Conservation (phyloP, 2,329 filamentous ascomycete species). For the Venturia nashicola region DNA sequence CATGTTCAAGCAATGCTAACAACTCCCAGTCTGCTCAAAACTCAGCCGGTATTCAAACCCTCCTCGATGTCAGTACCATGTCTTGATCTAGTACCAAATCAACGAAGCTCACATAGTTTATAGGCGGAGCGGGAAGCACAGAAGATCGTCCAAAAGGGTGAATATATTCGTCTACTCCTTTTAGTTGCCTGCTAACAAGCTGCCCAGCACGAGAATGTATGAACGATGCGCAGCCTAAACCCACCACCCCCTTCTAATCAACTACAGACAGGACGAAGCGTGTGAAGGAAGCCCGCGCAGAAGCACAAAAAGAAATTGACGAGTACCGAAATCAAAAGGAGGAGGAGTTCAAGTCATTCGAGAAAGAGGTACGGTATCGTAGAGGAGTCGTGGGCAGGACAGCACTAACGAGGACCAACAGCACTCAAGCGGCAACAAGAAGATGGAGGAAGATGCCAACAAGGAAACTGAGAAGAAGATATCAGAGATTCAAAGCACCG, state of each 20-base stretch:
- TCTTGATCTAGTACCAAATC: not conserved
- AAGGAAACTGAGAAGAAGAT: slow-evolving; percentile 74
- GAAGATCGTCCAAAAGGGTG: slow-evolving; percentile 97
- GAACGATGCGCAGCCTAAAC: slow-evolving; percentile 12
- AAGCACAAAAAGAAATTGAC: slow-evolving; percentile 96
- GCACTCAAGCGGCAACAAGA: slow-evolving; percentile 86
- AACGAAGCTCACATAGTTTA: slow-evolving; percentile 10
- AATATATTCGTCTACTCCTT: slow-evolving; percentile 16
- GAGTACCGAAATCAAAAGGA: slow-evolving; percentile 85
- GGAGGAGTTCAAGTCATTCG: slow-evolving; percentile 87
- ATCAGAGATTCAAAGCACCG: slow-evolving; percentile 67
- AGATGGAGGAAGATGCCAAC: slow-evolving; percentile 57
- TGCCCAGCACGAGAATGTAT: slow-evolving; percentile 73
- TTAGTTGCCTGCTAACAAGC: slow-evolving; percentile 13
- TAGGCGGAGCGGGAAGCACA: slow-evolving; percentile 96
- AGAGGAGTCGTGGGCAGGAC: not conserved
- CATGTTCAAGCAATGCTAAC: not conserved
- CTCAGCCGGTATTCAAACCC: slow-evolving; percentile 94
- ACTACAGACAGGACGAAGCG: slow-evolving; percentile 77
- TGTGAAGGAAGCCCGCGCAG: slow-evolving; percentile 89
- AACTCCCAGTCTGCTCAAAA: slow-evolving; percentile 79
- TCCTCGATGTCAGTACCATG: slow-evolving; percentile 71
- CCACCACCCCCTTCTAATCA: slow-evolving; percentile 13
- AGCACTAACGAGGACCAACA: slow-evolving; percentile 25
- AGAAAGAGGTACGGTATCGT: slow-evolving; percentile 51